A percentile compares a stretch with the other conserved stretches of the same genome.
phyloP scores from a whole-genome alignment of 1,139 yeast species.

The Zygoascus hellenicus region DNA sequence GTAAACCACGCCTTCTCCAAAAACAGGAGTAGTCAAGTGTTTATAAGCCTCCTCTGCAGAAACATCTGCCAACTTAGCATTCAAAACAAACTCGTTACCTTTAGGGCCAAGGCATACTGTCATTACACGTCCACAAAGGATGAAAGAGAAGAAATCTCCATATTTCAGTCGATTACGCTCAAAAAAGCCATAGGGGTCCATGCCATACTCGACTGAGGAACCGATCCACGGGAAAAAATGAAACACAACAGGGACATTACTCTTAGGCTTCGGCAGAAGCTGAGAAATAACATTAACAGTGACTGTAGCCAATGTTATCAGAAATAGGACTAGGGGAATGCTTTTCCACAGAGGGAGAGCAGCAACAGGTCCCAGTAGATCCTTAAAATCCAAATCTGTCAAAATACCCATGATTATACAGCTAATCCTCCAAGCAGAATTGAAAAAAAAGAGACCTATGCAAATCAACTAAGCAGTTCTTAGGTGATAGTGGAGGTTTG shows the following conservation, averaged over 20 bases:
- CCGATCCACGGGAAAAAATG: constrained; percentile 97
- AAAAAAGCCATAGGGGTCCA: constrained; percentile 88
- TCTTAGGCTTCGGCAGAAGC: constrained; percentile 55
- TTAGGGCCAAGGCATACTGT: constrained; percentile 95
- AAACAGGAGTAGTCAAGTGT: constrained; percentile 94
- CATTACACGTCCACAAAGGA: constrained; percentile 85
- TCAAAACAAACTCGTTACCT: constrained; percentile 94
- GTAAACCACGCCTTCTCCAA: constrained; percentile 94
- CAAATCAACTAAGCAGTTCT: too few relatives aligned
- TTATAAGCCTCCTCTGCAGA: constrained; percentile 95
- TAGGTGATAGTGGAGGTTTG: too few relatives aligned
- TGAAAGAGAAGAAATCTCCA: constrained; percentile 90
- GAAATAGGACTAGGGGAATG: constrained; percentile 29
- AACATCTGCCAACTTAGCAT: constrained; percentile 83
- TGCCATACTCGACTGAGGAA: constrained; percentile 80
- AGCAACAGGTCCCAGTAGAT: constrained; percentile 5
- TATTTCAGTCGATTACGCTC: constrained; percentile 68
- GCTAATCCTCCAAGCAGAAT: too few relatives aligned
- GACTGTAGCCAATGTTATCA: constrained; percentile 31
- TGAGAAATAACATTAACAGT: constrained; percentile 66
- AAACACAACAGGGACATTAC: constrained; percentile 68
- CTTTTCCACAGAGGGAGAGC: constrained; percentile 25
- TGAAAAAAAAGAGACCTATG: too few relatives aligned
- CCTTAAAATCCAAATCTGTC: constrained; percentile 6
- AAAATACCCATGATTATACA: constrained; percentile 11